These are phyloP conservation scores for Phaeoacremonium minimum DNA, from an alignment of 2,329 filamentous ascomycete species.

Conservation along the genomic window DNA sequence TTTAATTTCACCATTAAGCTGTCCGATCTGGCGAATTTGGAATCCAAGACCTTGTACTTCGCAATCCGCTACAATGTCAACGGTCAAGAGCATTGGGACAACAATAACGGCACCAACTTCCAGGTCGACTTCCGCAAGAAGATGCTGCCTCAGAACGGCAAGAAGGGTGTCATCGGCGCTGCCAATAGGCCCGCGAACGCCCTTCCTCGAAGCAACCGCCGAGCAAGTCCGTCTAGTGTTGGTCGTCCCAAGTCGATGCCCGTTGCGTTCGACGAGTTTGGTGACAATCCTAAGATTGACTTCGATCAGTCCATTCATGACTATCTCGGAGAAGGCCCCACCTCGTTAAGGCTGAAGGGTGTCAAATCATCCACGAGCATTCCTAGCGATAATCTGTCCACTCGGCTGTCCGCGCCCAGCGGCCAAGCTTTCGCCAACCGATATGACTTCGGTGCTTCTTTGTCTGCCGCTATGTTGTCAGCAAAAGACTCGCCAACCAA, in stretches of 20 bases:
- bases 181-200: slow-evolving; percentile 45
- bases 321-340: slow-evolving; percentile 58
- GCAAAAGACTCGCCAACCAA: slow-evolving; percentile 62
- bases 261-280: slow-evolving; percentile 68
- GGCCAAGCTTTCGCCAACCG: slow-evolving; percentile 82
- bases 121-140: slow-evolving; percentile 91
- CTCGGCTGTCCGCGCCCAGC: slow-evolving; percentile 48
- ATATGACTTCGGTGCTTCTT: slow-evolving; percentile 93
- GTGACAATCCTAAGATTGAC: slow-evolving; percentile 51
- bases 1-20: slow-evolving; percentile 95
- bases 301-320: slow-evolving; percentile 58
- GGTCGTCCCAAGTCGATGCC: slow-evolving; percentile 51
- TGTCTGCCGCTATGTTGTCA: slow-evolving; percentile 75
- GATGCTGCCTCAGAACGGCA: slow-evolving; percentile 56
- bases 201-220: slow-evolving; percentile 65
- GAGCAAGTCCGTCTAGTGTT: slow-evolving; percentile 30
- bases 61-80: slow-evolving; percentile 85
- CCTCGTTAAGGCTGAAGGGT: slow-evolving; percentile 65
- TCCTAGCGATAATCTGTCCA: slow-evolving; percentile 56
- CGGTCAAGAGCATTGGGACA: slow-evolving; percentile 91
- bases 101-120: slow-evolving; percentile 82
- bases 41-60: slow-evolving; percentile 87
- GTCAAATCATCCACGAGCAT: slow-evolving; percentile 60
- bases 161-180: slow-evolving; percentile 46
- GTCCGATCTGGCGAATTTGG: slow-evolving; percentile 84